Evolutionary conservation across 225 moss, liverwort and hornwort genomes (phyloP).

Genomic region (Straminergon stramineum): DNA sequence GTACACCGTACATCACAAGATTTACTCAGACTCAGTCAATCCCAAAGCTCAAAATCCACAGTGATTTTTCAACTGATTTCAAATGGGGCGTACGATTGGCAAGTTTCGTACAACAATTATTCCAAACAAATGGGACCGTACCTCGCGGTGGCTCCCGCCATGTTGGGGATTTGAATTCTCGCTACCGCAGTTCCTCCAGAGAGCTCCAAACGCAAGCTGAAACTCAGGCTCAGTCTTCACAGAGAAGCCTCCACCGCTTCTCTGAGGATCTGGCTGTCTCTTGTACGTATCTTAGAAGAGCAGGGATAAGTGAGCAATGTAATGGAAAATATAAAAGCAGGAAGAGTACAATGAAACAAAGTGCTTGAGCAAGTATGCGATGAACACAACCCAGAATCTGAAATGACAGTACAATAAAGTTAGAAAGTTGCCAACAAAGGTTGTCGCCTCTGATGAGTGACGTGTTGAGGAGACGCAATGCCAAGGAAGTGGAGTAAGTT

Average conservation of each 20-base stretch:
- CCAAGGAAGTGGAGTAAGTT: background rate
- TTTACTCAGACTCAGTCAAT: background rate
- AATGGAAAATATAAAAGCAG: background rate
- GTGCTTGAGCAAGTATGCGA: background rate
- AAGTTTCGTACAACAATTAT: background rate
- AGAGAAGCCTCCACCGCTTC: background rate
- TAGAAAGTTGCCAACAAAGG: background rate
- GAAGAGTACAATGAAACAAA: background rate
- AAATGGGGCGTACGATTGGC: background rate
- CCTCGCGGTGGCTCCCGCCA: slow-evolving; percentile 24
- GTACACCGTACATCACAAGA: background rate
- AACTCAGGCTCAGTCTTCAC: background rate
- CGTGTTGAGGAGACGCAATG: background rate
- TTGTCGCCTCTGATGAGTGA: background rate
- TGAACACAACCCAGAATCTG: background rate
- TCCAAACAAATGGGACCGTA: background rate
- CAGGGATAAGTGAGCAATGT: background rate
- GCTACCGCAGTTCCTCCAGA: background rate
- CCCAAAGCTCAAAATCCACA: background rate
- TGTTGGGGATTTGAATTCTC: background rate
- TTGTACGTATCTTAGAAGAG: too few species aligned
- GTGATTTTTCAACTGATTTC: background rate
- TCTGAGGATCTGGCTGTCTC: background rate
- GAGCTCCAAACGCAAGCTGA: background rate
- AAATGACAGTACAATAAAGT: background rate